Evolutionary conservation across 2,329 filamentous ascomycete genomes (phyloP).

Genomic region (Fusarium paranaense): DNA sequence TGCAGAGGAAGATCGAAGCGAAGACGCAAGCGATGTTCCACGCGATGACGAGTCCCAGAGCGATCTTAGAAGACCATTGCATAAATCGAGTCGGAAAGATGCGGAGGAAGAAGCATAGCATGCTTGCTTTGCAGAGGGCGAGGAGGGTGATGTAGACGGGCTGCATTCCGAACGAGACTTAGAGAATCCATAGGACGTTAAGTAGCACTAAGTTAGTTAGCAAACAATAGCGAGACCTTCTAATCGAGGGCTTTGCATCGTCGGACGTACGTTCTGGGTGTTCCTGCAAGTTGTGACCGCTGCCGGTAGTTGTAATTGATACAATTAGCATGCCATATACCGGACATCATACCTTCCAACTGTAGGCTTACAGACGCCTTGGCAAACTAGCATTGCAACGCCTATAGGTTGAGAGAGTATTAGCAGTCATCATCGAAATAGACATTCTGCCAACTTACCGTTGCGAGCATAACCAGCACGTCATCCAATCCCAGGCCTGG

Average conservation of each 20-base stretch:
- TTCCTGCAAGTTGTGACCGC: neutral
- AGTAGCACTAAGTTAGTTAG: neutral
- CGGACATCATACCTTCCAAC: neutral
- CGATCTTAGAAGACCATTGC: neutral
- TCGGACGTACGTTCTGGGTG: neutral
- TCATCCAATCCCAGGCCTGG: neutral
- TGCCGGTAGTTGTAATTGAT: neutral
- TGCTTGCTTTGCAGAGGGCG: neutral
- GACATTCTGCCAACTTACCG: neutral
- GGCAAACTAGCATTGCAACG: neutral
- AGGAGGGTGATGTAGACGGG: neutral
- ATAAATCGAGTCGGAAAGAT: neutral
- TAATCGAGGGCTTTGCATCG: neutral
- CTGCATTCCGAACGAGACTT: neutral
- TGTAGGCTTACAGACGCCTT: neutral
- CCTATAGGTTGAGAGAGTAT: neutral
- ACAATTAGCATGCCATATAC: neutral
- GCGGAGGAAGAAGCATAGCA: neutral
- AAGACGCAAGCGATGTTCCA: neutral
- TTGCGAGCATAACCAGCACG: neutral
- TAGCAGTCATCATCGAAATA: neutral
- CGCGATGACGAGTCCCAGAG: neutral
- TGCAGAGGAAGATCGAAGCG: neutral
- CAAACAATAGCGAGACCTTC: no score
- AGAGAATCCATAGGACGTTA: neutral